phyloP scores from a whole-genome alignment of 2,329 filamentous ascomycete genomes.

The Diaporthe aspalathi region DNA sequence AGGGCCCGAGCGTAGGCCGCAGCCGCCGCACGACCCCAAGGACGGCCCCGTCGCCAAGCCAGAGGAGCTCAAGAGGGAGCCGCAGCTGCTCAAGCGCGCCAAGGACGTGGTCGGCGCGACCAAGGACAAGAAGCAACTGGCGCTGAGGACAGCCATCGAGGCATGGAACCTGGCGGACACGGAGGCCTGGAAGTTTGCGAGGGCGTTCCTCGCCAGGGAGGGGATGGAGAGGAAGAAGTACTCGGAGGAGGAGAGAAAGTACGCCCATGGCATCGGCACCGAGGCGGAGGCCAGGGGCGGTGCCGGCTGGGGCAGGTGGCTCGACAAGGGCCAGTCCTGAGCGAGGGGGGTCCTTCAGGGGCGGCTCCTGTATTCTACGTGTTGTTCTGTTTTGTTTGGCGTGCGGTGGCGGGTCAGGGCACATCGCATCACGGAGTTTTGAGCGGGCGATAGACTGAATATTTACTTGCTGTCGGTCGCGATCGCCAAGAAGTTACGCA shows the following conservation, averaged over 20 bases:
- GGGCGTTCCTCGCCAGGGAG: conserved; percentile 73
- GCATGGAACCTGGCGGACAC: conserved; percentile 78
- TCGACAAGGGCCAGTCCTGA: conserved; percentile 15
- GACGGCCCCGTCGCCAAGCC: conserved; percentile 63
- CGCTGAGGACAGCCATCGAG: conserved; percentile 67
- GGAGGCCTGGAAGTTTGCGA: conserved; percentile 80
- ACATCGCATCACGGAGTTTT: conserved; percentile 18
- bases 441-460: conserved; percentile 24
- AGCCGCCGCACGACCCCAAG: conserved; percentile 58
- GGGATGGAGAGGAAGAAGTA: conserved; percentile 73
- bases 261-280: conserved; percentile 69
- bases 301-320: conserved; percentile 7
- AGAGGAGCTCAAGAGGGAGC: conserved; percentile 66
- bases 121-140: conserved; percentile 56
- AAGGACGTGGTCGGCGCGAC: conserved; percentile 56
- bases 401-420: conserved; percentile 3
- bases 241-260: conserved; percentile 77
- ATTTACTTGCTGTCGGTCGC: background rate
- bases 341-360: background rate
- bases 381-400: background rate
- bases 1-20: conserved; percentile 66
- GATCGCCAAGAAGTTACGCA: background rate
- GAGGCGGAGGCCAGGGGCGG: conserved; percentile 52
- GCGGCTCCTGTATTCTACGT: background rate
- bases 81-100: conserved; percentile 59